phyloP scores from a whole-genome alignment of 139 green algal species.

The Microglena sp. region DNA sequence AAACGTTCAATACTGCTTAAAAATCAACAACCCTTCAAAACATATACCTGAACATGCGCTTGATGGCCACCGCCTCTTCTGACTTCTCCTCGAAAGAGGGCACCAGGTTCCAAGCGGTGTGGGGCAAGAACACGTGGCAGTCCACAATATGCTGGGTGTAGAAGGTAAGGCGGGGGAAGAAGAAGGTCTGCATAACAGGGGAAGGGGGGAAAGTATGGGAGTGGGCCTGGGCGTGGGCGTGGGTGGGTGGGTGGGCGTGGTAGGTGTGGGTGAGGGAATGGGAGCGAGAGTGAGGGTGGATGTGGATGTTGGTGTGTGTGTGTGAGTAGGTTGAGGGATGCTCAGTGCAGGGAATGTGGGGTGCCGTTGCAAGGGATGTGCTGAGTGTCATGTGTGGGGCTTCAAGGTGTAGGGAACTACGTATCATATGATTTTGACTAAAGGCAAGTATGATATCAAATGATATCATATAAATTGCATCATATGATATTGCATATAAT shows the following conservation, averaged over 20 bases:
- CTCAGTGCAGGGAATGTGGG: too few species aligned
- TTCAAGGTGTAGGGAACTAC: too few species aligned
- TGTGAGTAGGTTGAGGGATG: constrained; percentile 5
- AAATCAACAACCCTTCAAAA: too few species aligned
- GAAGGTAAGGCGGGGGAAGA: constrained; percentile 43
- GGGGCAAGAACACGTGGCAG: constrained; percentile 25
- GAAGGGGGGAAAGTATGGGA: neutral
- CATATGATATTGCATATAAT: too few species aligned
- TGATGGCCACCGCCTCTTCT: constrained; percentile 27
- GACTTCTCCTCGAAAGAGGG: constrained; percentile 19
- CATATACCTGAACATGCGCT: constrained; percentile 31
- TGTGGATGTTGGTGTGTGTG: constrained; percentile 3
- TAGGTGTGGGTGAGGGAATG: neutral
- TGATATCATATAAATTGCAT: too few species aligned
- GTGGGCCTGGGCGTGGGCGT: neutral
- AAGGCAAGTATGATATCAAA: too few species aligned
- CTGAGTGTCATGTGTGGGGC: too few species aligned
- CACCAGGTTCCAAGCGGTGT: constrained; percentile 24
- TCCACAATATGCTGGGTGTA: constrained; percentile 37
- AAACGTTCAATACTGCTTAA: too few species aligned
- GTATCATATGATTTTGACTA: too few species aligned
- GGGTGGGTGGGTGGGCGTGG: neutral
- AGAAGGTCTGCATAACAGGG: constrained; percentile 15
- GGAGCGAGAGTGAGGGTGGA: neutral
- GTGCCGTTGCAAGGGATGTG: too few species aligned